Base-by-base conservation (phyloP, 805 yeast genomes). In the Tetrapisispora nanseiensis region DNA sequence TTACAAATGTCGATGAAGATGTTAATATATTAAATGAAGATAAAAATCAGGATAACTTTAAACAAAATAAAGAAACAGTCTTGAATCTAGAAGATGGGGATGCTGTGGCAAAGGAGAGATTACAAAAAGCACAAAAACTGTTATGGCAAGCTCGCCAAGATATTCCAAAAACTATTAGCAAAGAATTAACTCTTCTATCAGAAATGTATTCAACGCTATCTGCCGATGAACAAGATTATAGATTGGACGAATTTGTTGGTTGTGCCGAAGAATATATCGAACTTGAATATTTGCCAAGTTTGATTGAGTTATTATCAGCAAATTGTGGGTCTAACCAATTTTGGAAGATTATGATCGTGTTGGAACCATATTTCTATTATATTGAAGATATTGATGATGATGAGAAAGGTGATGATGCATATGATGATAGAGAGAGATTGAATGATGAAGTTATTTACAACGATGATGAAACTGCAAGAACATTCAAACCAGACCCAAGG, bases 211-310 rank as follows among this genome's bases (percentile, higher is more conserved):
- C 63, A 1, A 57, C 63, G 1, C 46, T 59, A 33, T 57, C 62
- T 15, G 63, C 63, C 4, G 63, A 59, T 42, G 67, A 62, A 44
- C 67, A 62, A 45, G 67, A 62, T 44, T 61, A 54, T 26, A 59
- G 61, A 43, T 39, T 62, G 19, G 65, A 61, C 41, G 63, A 61
- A 41, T 62, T 62, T 51, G 67, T 62, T 3, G 55, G 61, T 33
- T 59, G 63, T 40, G 67, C 67, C 2, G 67, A 62, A 33, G 63
- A 61, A 40, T 62, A 61, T 40, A 61, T 61, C 31, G 66, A 62
- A 46, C 43, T 57, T 12, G 62, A 57, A 39, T 62, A 55, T 45
- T 44, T 61, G 27, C 67, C 67, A 9, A 51, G 56, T 16, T 47
- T 62, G 33, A 54, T 61, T 6, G 54, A 57, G 20, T 59, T 61